Conservation (phyloP, 225 moss, liverwort and hornwort species). For the Polytrichum formosum region DNA sequence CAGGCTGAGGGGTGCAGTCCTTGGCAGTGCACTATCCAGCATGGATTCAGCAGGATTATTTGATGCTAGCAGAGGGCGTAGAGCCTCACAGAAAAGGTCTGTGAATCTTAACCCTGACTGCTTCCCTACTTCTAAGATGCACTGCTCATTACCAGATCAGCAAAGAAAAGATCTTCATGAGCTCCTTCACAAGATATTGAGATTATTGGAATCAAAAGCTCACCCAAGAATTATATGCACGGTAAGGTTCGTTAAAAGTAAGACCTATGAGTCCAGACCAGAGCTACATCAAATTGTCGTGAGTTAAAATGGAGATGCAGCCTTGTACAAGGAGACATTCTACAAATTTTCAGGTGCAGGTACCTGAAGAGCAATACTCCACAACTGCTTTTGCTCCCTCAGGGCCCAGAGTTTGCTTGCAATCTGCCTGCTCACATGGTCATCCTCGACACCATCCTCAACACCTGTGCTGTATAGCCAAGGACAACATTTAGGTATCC, state of each 20-base stretch:
- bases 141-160: slow-evolving; percentile 33
- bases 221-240: too few relatives aligned
- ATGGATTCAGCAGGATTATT: slow-evolving; percentile 12
- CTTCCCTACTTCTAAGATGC: slow-evolving; percentile 64
- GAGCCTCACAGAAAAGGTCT: slow-evolving; percentile 61
- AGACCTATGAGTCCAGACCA: too few relatives aligned
- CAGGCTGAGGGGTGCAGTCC: slow-evolving; percentile 18
- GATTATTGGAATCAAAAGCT: too few relatives aligned
- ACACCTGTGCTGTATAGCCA: slow-evolving; percentile 28
- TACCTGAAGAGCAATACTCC: slow-evolving; percentile 78
- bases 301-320: too few relatives aligned
- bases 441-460: slow-evolving; percentile 10
- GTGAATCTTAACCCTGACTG: slow-evolving; percentile 55
- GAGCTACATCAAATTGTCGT: too few relatives aligned
- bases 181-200: too few relatives aligned
- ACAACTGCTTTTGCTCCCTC: slow-evolving; percentile 67
- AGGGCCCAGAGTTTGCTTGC: slow-evolving; percentile 65
- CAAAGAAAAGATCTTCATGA: too few relatives aligned
- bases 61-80: slow-evolving; percentile 22
- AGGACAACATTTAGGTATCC: not conserved
- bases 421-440: slow-evolving; percentile 44
- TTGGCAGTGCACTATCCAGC: not conserved
- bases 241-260: too few relatives aligned
- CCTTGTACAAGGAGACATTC: too few relatives aligned
- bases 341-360: slow-evolving; percentile 1